These are phyloP conservation scores for Clitoria ternatea DNA, from an alignment of 306 rosid genomes.

Conservation along the genomic window DNA sequence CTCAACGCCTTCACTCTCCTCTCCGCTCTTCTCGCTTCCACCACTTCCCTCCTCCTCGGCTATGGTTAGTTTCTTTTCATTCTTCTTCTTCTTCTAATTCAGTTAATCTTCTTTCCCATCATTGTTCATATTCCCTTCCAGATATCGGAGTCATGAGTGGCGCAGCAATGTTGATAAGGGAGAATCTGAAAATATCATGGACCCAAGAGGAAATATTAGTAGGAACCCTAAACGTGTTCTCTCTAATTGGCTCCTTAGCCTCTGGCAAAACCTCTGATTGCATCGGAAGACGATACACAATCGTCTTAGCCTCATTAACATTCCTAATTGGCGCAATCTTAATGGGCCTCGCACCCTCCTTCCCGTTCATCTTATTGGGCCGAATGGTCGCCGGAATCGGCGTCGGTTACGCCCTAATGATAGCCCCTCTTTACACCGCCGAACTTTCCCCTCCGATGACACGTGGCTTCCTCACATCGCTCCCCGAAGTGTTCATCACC, in stretches of 20 bases:
- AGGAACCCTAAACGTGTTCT: constrained; percentile 57
- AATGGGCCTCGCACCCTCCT: constrained; percentile 74
- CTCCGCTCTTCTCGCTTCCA: constrained; percentile 63
- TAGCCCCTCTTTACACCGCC: constrained; percentile 68
- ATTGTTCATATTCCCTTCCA: no score
- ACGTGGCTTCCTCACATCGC: constrained; percentile 81
- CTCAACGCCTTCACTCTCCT: constrained; percentile 52
- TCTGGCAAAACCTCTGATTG: constrained; percentile 63
- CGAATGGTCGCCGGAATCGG: constrained; percentile 66
- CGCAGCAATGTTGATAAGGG: constrained; percentile 53
- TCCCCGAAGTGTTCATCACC: constrained; percentile 84
- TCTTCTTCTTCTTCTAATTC: neutral
- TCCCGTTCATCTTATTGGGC: constrained; percentile 44
- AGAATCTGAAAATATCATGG: constrained; percentile 42
- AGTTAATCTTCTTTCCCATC: no score
- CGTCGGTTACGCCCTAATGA: constrained; percentile 75
- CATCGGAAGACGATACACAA: constrained; percentile 66
- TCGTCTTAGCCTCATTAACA: constrained; percentile 48
- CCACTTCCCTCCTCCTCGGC: constrained; percentile 67
- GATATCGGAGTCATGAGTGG: constrained; percentile 90
- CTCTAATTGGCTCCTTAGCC: constrained; percentile 69
- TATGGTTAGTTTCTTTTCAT: constrained; percentile 39
- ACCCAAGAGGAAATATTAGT: constrained; percentile 54
- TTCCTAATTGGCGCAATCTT: constrained; percentile 61
- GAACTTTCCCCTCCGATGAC: constrained; percentile 63